A percentile compares a stretch with the other conserved stretches of the same genome.
phyloP scores from a whole-genome alignment of 805 yeast genomes.

The Tetrapisispora taiwanensis region DNA sequence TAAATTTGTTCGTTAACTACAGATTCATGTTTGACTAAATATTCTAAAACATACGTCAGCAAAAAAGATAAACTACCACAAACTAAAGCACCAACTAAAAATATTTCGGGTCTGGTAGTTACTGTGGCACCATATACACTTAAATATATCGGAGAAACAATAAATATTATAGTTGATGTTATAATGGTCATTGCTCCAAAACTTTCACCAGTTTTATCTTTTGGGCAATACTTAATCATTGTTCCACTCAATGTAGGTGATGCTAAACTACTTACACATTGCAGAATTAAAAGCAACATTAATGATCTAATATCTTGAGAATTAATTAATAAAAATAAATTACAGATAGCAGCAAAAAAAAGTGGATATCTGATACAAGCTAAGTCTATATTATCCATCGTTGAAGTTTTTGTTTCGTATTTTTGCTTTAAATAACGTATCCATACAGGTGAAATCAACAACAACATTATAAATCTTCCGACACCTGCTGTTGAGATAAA shows the following conservation, averaged over 20 bases:
- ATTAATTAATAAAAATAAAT: slow-evolving; percentile 28
- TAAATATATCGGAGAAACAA: slow-evolving; percentile 41
- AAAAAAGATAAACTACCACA: slow-evolving; percentile 9
- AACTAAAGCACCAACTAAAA: slow-evolving; percentile 25
- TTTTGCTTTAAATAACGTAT: slow-evolving; percentile 30
- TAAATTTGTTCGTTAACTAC: neutral
- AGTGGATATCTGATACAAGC: slow-evolving; percentile 28
- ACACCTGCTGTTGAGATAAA: slow-evolving; percentile 44
- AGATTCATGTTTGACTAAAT: neutral
- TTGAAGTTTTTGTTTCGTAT: slow-evolving; percentile 29
- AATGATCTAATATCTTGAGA: slow-evolving; percentile 12
- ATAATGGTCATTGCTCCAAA: slow-evolving; percentile 61
- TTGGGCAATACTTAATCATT: slow-evolving; percentile 50
- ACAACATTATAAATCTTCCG: slow-evolving; percentile 39
- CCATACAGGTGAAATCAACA: slow-evolving; percentile 42
- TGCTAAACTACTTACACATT: slow-evolving; percentile 40
- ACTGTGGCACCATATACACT: slow-evolving; percentile 40
- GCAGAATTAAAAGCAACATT: slow-evolving; percentile 29
- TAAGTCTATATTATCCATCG: slow-evolving; percentile 47
- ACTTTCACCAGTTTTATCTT: slow-evolving; percentile 54
- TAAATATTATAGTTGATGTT: slow-evolving; percentile 39
- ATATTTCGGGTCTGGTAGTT: slow-evolving; percentile 30
- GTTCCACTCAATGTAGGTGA: slow-evolving; percentile 53
- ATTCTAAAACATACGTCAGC: neutral
- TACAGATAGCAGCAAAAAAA: slow-evolving; percentile 31